These are phyloP conservation scores for Senecio squalidus DNA, from an alignment of 140 eudicot genomes.

Conservation along the genomic window DNA sequence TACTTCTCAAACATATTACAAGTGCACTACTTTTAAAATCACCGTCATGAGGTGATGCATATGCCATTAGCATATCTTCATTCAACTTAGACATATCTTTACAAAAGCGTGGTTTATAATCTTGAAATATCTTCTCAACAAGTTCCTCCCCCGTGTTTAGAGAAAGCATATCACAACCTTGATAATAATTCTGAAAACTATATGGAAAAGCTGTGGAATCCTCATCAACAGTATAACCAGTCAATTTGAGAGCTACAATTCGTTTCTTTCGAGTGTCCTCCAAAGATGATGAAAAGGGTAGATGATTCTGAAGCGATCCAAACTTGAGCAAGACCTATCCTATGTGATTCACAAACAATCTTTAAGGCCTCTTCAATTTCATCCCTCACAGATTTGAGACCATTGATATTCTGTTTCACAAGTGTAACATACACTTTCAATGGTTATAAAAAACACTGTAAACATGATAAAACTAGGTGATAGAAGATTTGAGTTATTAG, in stretches of 20 bases:
- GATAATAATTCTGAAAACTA: not conserved
- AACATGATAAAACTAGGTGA: too few species aligned
- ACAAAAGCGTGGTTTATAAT: not conserved
- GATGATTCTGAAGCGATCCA: constrained; percentile 9
- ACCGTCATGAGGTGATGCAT: rapidly evolving
- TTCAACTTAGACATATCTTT: too few species aligned
- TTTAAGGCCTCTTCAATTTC: not conserved
- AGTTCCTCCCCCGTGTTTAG: not conserved
- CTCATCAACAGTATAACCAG: not conserved
- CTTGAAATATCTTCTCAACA: not conserved
- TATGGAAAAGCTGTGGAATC: too few species aligned
- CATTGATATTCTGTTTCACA: constrained; percentile 1
- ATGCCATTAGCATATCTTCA: not conserved
- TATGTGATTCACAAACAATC: not conserved
- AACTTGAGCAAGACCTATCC: not conserved
- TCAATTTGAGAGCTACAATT: constrained; percentile 6
- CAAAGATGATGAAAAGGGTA: too few species aligned
- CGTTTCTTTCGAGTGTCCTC: not conserved
- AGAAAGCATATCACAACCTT: not conserved
- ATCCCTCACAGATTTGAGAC: not conserved
- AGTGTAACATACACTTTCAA: not conserved
- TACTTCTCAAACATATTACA: constrained; percentile 13
- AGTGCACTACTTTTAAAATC: not conserved
- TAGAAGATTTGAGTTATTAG: too few species aligned
- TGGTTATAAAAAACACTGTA: too few species aligned